Conservation (phyloP, 306 rosid genomes). For the Trichosanthes cucumerina region DNA sequence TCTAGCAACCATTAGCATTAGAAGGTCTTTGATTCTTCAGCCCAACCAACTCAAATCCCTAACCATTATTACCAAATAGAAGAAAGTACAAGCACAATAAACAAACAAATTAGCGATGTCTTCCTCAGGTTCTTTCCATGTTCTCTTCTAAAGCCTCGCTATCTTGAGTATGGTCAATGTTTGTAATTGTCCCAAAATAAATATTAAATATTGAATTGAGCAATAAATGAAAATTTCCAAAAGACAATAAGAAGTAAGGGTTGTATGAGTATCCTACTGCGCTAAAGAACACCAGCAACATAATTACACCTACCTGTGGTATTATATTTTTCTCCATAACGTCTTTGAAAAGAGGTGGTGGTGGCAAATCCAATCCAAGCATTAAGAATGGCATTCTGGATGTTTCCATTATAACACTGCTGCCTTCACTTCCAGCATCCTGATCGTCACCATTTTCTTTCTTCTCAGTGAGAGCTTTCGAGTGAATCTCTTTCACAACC, state of each 20-base stretch:
- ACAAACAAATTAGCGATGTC: neutral
- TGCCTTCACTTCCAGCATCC: constrained; percentile 29
- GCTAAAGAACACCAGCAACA: neutral
- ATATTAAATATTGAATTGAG: neutral
- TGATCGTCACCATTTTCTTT: constrained; percentile 43
- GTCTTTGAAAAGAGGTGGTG: constrained; percentile 95
- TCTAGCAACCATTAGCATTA: neutral
- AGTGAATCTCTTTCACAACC: constrained; percentile 81
- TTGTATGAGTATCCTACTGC: neutral
- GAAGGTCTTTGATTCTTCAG: neutral
- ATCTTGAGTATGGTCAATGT: neutral
- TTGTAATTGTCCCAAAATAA: neutral
- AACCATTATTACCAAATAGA: neutral
- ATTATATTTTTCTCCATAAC: constrained; percentile 98
- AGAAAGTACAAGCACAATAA: neutral
- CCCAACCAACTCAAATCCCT: neutral
- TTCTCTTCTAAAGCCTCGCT: neutral
- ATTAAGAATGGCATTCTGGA: constrained; percentile 83
- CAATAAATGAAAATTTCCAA: neutral
- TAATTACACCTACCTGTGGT: constrained; percentile 58
- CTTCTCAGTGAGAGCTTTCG: constrained; percentile 41
- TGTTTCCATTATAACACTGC: constrained; percentile 38
- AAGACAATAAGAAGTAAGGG: neutral
- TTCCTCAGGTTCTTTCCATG: neutral
- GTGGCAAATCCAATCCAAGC: constrained; percentile 97